phyloP scores from a whole-genome alignment of 176 grass and related monocot genomes.

The Eragrostis curvula region DNA sequence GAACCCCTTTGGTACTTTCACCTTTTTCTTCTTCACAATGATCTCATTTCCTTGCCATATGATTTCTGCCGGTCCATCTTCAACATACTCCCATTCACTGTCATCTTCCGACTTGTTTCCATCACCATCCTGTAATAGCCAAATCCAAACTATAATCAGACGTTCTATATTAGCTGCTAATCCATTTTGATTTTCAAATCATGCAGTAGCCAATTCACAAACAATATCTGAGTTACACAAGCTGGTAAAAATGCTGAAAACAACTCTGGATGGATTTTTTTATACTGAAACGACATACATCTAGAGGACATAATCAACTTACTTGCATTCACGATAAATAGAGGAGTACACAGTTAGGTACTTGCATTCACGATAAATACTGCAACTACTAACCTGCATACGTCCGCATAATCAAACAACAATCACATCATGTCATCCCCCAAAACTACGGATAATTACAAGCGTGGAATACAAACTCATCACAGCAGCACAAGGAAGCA shows the following conservation, averaged over 20 bases:
- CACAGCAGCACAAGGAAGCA: neutral
- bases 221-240: neutral
- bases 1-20: slow-evolving; percentile 72
- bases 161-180: neutral
- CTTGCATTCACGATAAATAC: neutral
- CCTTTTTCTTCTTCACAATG: slow-evolving; percentile 93
- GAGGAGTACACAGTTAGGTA: neutral
- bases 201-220: slow-evolving; percentile 7
- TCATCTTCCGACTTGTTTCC: slow-evolving; percentile 47
- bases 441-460: neutral
- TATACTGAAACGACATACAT: neutral
- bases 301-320: neutral
- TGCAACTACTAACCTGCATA: neutral
- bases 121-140: slow-evolving; percentile 55
- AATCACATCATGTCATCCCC: neutral
- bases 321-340: neutral
- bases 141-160: slow-evolving; percentile 28
- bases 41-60: slow-evolving; percentile 98
- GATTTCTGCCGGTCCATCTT: slow-evolving; percentile 87
- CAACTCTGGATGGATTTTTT: slow-evolving; percentile 1
- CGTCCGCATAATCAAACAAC: neutral
- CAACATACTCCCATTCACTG: slow-evolving; percentile 89
- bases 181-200: slow-evolving; percentile 7
- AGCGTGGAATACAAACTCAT: neutral
- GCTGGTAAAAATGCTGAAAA: neutral